These are phyloP conservation scores for Phytophthora capsici DNA, from an alignment of 352 stramenopile genomes.

Conservation along the genomic window DNA sequence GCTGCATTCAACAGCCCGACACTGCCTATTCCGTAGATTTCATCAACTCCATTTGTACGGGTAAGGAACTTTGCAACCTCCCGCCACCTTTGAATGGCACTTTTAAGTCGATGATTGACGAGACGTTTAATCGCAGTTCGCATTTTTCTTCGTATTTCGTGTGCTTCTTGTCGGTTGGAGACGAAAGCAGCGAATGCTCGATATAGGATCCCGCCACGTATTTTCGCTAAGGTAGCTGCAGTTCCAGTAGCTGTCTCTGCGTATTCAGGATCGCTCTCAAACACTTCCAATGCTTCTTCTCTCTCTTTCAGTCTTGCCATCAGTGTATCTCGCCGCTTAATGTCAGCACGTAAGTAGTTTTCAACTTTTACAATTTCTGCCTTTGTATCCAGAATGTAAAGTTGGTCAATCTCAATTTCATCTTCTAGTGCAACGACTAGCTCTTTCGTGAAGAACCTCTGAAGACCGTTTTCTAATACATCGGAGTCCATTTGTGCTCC, in stretches of 20 bases:
- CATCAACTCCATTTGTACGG: constrained; percentile 14
- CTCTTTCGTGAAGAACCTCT: constrained; percentile 83
- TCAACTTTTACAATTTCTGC: constrained; percentile 73
- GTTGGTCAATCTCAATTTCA: constrained; percentile 84
- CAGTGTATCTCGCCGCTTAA: constrained; percentile 44
- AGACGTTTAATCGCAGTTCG: constrained; percentile 28
- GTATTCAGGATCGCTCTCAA: constrained; percentile 50
- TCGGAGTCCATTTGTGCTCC: constrained; percentile 84
- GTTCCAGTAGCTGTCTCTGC: constrained; percentile 11
- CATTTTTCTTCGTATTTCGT: constrained; percentile 53
- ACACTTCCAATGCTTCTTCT: constrained; percentile 46
- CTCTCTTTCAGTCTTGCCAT: constrained; percentile 47
- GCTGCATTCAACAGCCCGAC: constrained; percentile 53
- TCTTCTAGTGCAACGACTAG: constrained; percentile 76
- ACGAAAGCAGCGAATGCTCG: constrained; percentile 61
- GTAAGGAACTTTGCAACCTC: constrained; percentile 30
- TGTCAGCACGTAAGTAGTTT: constrained; percentile 72
- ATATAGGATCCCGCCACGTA: constrained; percentile 53
- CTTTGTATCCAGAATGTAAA: constrained; percentile 87
- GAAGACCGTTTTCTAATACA: constrained; percentile 70
- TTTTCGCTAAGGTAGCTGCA: constrained; percentile 37
- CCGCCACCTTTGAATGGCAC: constrained; percentile 40
- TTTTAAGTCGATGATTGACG: constrained; percentile 32
- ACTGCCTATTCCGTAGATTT: constrained; percentile 51
- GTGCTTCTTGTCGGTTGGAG: constrained; percentile 41